Conservation (phyloP, 176 grass and related monocot genomes). For the Canna indica region DNA sequence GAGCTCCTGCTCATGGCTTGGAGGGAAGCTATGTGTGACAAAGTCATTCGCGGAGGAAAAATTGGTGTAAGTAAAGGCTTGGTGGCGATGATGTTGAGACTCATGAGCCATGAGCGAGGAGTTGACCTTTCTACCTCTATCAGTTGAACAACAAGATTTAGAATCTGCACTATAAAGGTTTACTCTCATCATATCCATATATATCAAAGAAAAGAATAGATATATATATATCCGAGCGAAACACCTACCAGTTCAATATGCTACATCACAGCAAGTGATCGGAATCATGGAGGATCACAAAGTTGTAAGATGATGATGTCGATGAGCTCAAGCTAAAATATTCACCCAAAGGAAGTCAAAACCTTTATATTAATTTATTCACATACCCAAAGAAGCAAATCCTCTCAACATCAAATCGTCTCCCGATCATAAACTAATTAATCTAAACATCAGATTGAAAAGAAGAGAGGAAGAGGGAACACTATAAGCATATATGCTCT, state of each 20-base stretch:
- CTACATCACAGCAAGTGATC: too few relatives aligned
- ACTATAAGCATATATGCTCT: too few relatives aligned
- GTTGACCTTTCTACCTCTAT: too few relatives aligned
- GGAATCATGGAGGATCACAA: too few relatives aligned
- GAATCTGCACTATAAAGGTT: too few relatives aligned
- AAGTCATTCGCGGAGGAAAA: slow-evolving; percentile 36
- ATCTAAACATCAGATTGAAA: background rate
- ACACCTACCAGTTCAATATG: too few relatives aligned
- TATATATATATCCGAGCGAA: too few relatives aligned
- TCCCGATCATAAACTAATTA: background rate
- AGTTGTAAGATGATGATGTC: too few relatives aligned
- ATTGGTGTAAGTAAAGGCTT: slow-evolving; percentile 35
- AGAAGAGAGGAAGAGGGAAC: background rate
- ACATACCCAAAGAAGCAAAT: background rate
- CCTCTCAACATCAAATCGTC: background rate
- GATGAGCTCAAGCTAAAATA: too few relatives aligned
- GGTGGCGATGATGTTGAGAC: background rate
- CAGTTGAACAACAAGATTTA: background rate
- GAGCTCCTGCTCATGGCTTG: slow-evolving; percentile 35
- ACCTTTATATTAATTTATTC: background rate
- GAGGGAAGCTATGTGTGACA: slow-evolving; percentile 34
- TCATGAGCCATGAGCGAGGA: slow-evolving; percentile 8
- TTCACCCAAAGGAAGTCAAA: background rate
- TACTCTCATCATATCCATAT: too few relatives aligned
- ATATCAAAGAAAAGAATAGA: too few relatives aligned